Conservation (phyloP, 208 protist genomes). For the Kentomonas sorsogonicus region DNA sequence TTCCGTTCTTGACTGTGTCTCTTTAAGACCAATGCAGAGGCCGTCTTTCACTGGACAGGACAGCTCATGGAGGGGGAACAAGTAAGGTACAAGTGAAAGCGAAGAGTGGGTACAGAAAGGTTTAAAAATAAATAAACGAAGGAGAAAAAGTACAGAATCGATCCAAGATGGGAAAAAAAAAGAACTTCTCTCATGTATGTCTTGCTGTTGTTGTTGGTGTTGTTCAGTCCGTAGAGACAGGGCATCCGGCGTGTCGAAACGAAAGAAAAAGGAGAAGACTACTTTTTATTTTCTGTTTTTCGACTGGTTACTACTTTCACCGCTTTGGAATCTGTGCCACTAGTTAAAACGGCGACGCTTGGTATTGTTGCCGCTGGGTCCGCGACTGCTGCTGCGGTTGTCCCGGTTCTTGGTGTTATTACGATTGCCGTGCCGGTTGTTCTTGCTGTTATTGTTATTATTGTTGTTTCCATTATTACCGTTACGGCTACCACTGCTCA, state of each 20-base stretch:
- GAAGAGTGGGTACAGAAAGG: background rate
- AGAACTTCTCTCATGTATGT: background rate
- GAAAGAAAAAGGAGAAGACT: background rate
- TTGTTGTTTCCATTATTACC: conserved; percentile 3
- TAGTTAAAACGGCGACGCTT: background rate
- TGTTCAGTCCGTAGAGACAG: background rate
- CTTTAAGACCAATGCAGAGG: no score
- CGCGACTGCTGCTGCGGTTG: conserved; percentile 12
- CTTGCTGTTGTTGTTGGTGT: background rate
- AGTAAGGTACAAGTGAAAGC: background rate
- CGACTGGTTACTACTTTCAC: background rate
- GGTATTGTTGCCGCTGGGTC: no score
- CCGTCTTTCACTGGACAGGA: no score
- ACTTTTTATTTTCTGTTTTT: conserved; percentile 7
- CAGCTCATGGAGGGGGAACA: background rate
- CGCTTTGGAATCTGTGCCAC: conserved; percentile 8
- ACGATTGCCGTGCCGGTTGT: background rate
- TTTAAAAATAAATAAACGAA: conserved; percentile 4
- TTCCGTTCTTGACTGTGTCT: background rate
- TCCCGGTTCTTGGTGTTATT: conserved; percentile 1
- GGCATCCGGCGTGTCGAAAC: background rate
- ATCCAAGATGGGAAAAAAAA: background rate
- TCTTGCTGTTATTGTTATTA: conserved; percentile 8
- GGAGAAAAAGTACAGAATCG: background rate
- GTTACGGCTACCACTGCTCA: conserved; percentile 8